Conservation (phyloP, 495 filamentous ascomycete genomes). For the Podospora pseudoanserina region DNA sequence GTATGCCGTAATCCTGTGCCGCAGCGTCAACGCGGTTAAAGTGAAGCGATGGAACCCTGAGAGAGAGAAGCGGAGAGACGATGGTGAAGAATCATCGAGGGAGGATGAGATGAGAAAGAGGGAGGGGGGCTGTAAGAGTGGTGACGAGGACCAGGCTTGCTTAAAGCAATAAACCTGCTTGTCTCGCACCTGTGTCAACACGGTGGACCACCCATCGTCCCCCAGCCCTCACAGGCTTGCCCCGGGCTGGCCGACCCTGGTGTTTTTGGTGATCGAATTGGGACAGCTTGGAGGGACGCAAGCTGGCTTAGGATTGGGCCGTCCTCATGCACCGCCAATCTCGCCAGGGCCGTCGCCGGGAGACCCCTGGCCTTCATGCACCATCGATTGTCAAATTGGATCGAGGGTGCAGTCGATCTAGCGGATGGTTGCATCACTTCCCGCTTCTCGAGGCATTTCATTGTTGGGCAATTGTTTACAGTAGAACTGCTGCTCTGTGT, state of each 20-base stretch:
- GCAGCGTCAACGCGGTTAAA: background rate
- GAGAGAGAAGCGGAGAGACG: background rate
- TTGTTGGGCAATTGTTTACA: background rate
- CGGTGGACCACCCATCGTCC: background rate
- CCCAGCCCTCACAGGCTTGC: background rate
- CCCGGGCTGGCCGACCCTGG: background rate
- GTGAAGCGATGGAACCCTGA: slow-evolving; percentile 6
- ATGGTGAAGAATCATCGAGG: background rate
- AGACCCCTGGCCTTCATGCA: slow-evolving; percentile 26
- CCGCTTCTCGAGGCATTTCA: background rate
- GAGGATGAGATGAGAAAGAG: slow-evolving; percentile 7
- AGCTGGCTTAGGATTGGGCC: slow-evolving; percentile 32
- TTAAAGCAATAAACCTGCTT: slow-evolving; percentile 12
- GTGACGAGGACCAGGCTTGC: slow-evolving; percentile 14
- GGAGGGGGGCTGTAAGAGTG: background rate
- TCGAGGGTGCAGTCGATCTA: slow-evolving; percentile 18
- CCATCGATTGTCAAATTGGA: slow-evolving; percentile 17
- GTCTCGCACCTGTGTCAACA: slow-evolving; percentile 1
- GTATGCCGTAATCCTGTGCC: slow-evolving; percentile 15
- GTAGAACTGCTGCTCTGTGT: background rate
- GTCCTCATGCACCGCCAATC: slow-evolving; percentile 34
- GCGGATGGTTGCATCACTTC: slow-evolving; percentile 16
- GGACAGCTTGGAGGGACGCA: slow-evolving; percentile 8
- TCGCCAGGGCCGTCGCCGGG: slow-evolving; percentile 30
- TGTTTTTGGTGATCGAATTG: background rate